These are phyloP conservation scores for Rhododendron mucronatum DNA, from an alignment of 148 eudicot genomes.

Conservation along the genomic window DNA sequence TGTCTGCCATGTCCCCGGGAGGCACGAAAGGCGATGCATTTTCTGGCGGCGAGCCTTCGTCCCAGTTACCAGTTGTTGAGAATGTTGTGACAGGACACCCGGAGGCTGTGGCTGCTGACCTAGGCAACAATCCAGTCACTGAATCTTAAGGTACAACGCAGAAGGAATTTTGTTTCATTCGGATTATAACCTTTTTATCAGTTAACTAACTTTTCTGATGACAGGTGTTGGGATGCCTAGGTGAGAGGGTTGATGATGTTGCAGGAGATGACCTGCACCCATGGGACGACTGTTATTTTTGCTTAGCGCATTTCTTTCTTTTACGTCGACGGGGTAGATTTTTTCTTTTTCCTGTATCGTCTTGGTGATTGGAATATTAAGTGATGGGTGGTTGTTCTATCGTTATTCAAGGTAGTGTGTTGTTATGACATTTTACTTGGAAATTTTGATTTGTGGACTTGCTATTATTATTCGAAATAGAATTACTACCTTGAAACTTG, in stretches of 20 bases:
- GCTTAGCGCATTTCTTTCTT: not conserved
- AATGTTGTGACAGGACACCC: constrained; percentile 6
- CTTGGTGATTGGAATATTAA: not conserved
- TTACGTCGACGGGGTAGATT: not conserved
- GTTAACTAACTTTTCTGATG: not conserved
- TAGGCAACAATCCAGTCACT: constrained; percentile 2
- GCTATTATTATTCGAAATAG: not conserved
- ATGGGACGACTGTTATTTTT: not conserved
- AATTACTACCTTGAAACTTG: not conserved
- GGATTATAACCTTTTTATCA: not conserved
- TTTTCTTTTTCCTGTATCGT: not conserved
- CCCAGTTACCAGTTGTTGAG: constrained; percentile 13
- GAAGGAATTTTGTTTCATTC: not conserved
- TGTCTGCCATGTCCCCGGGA: constrained; percentile 15
- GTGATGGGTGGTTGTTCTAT: not conserved
- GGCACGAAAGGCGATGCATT: constrained; percentile 13
- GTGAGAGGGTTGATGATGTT: not conserved
- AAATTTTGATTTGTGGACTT: constrained; percentile 6
- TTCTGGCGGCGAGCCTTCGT: constrained; percentile 22
- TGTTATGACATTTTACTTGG: not conserved
- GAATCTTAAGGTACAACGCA: constrained; percentile 17
- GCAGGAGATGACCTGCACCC: not conserved
- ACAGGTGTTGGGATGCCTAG: not conserved
- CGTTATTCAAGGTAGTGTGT: not conserved
- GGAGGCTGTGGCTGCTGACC: constrained; percentile 3